A percentile compares a stretch with the other conserved stretches of the same genome.
These are phyloP conservation scores for Ganoderma boninense DNA, from an alignment of 1,284 basidiomycete species.

Conservation along the genomic window DNA sequence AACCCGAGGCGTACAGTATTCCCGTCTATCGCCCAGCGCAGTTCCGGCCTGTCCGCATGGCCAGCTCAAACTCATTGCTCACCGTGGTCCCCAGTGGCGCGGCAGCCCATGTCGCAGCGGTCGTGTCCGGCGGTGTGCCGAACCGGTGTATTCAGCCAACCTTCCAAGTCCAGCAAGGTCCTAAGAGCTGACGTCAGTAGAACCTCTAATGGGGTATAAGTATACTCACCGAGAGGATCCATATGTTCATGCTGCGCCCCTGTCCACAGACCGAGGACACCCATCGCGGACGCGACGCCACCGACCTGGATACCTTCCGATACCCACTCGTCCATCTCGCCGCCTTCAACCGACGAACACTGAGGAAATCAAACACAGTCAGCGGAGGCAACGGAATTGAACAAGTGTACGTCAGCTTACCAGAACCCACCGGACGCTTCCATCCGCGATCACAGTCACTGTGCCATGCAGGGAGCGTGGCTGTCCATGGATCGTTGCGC, in stretches of 20 bases:
- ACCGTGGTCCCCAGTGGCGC: too few species aligned
- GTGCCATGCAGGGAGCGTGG: slow-evolving; percentile 50
- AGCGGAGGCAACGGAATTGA: neutral
- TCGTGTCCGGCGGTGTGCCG: too few species aligned
- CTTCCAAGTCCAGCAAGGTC: slow-evolving; percentile 38
- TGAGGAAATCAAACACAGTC: slow-evolving; percentile 25
- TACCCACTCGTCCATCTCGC: slow-evolving; percentile 52
- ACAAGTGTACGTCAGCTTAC: slow-evolving; percentile 41
- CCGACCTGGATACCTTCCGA: slow-evolving; percentile 68
- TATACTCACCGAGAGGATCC: slow-evolving; percentile 55
- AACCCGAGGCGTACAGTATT: too few species aligned
- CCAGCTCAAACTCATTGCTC: too few species aligned
- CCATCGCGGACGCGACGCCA: slow-evolving; percentile 56
- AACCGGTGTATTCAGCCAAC: slow-evolving; percentile 25
- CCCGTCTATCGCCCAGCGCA: too few species aligned
- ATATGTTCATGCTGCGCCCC: slow-evolving; percentile 59
- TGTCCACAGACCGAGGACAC: slow-evolving; percentile 68
- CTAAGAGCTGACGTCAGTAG: slow-evolving; percentile 14
- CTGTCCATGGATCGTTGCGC: slow-evolving; percentile 37
- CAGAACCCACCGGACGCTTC: slow-evolving; percentile 61
- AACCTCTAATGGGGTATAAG: neutral
- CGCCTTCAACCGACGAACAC: slow-evolving; percentile 36
- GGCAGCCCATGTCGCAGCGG: too few species aligned
- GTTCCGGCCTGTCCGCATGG: too few species aligned
- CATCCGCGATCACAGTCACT: slow-evolving; percentile 60